Base-by-base conservation (phyloP, 2,329 filamentous ascomycete genomes). In the Penicillium sp. region DNA sequence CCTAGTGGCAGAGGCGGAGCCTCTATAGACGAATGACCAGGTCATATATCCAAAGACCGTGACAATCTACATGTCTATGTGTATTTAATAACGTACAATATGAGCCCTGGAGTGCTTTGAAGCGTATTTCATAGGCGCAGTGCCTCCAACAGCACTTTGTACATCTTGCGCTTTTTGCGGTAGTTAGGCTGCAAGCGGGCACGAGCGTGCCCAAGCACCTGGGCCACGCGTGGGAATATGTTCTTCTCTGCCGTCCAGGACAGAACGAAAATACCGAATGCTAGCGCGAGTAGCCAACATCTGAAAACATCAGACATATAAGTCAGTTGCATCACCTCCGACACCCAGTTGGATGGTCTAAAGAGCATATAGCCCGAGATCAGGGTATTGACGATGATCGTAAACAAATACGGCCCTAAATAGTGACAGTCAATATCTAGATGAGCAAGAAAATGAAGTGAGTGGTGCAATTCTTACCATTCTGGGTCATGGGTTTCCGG, bases 251-350 rank as follows among this genome's bases (percentile, higher is more conserved):
- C 84, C 7, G 82, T 66, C 83, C 88, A 95, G 1, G 89, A 86
- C 16, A 87, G 62, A 0, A 75, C 74, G 55, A 97, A 85, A 56
- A 89, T 92, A 1, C 82, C 79, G 10, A 86, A 55, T 0, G 90
- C 92, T 7, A 97, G 74, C 0, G 77, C 76, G 3, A 97, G 68
- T 37, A 97, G 76, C 66, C 90, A 89, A 13, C 86, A 50, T 68
- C 89, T 87, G 74, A 95, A 99, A 50, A 82, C 78, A 63, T 79
- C 76, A 37, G 85, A 86, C 79, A 96, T 87, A 49, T 79, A 80
- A 0, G 92, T 97, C 57, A 99, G 78, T 72, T 97, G 85, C 92
- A 99, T 99, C 43, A 92, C 73, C 20, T 83, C 77, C 55, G 77
- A 80, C 13, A 97, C 74, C 82, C 87, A 89, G 20, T 79, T 74